A percentile compares a stretch with the other conserved stretches of the same genome.
Conservation (phyloP, 148 eudicot species). For the Drosera capensis region DNA sequence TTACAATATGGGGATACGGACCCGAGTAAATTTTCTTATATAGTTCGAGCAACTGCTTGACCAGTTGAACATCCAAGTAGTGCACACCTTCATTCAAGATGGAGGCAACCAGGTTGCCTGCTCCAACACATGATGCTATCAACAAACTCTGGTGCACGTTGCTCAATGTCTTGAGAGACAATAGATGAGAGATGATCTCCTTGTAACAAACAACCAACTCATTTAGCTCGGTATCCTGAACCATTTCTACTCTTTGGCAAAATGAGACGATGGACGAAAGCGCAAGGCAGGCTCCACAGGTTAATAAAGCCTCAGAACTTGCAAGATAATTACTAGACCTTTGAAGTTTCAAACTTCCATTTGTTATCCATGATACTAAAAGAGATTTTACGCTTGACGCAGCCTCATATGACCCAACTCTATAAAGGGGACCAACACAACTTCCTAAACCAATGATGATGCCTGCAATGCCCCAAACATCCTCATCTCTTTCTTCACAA, state of each 20-base stretch:
- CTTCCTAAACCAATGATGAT: constrained; percentile 71
- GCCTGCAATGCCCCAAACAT: constrained; percentile 89
- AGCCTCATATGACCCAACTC: constrained; percentile 61
- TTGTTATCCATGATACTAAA: constrained; percentile 44
- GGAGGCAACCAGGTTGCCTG: constrained; percentile 56
- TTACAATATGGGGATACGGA: constrained; percentile 50
- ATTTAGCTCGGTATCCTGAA: constrained; percentile 46
- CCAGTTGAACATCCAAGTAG: constrained; percentile 31
- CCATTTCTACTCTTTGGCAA: constrained; percentile 65
- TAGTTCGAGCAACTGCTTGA: constrained; percentile 33
- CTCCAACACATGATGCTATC: constrained; percentile 75
- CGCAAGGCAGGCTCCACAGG: constrained; percentile 68
- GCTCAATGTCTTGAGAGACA: constrained; percentile 25
- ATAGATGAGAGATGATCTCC: constrained; percentile 50
- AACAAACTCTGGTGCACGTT: constrained; percentile 48
- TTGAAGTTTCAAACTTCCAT: constrained; percentile 15
- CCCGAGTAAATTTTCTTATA: constrained; percentile 43
- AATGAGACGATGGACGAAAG: constrained; percentile 54
- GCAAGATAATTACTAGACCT: constrained; percentile 9
- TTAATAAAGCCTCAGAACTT: constrained; percentile 15
- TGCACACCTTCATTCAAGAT: constrained; percentile 57
- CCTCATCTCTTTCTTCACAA: constrained; percentile 42
- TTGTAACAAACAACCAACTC: constrained; percentile 28
- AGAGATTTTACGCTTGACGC: constrained; percentile 44
- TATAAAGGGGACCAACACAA: constrained; percentile 53